Conservation (phyloP, 2,329 filamentous ascomycete genomes). For the Exophiala sp. region DNA sequence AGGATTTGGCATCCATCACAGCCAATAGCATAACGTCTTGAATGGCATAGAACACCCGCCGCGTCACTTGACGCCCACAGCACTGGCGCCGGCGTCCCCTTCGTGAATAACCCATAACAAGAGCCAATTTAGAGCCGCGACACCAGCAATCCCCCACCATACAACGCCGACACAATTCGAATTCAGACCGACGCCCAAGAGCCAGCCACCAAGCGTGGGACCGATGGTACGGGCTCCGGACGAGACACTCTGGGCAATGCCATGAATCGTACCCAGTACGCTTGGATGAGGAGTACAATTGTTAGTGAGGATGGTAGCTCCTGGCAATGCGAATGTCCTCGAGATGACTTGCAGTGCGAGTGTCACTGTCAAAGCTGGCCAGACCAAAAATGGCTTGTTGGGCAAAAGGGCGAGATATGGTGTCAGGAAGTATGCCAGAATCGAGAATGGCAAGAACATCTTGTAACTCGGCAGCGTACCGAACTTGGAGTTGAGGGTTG, state of each 20-base stretch:
- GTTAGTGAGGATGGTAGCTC: constrained; percentile 58
- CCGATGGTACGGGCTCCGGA: constrained; percentile 55
- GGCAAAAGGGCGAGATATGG: constrained; percentile 70
- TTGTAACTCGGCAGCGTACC: constrained; percentile 68
- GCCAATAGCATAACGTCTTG: no score
- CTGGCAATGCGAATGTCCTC: constrained; percentile 65
- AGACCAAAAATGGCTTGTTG: constrained; percentile 52
- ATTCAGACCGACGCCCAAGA: constrained; percentile 52
- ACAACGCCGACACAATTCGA: constrained; percentile 54
- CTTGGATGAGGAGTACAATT: constrained; percentile 57
- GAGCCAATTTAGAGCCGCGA: constrained; percentile 56
- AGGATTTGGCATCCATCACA: no score
- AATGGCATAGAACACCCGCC: no score
- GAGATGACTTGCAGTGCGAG: constrained; percentile 68
- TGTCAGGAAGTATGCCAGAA: constrained; percentile 64
- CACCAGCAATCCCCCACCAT: constrained; percentile 56
- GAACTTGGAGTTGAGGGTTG: constrained; percentile 60
- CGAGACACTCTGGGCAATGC: constrained; percentile 55
- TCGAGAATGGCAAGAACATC: constrained; percentile 66
- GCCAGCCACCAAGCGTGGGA: constrained; percentile 53
- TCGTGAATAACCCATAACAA: constrained; percentile 62
- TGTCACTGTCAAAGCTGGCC: constrained; percentile 62
- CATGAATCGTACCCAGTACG: constrained; percentile 58
- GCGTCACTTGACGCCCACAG: no score
- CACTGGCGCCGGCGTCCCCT: constrained; percentile 36